Percentiles rank a stretch among this genome's conserved stretches.
phyloP scores from a whole-genome alignment of 768 basidiomycete genomes.

The Rhodosporidiobolus odoratus region DNA sequence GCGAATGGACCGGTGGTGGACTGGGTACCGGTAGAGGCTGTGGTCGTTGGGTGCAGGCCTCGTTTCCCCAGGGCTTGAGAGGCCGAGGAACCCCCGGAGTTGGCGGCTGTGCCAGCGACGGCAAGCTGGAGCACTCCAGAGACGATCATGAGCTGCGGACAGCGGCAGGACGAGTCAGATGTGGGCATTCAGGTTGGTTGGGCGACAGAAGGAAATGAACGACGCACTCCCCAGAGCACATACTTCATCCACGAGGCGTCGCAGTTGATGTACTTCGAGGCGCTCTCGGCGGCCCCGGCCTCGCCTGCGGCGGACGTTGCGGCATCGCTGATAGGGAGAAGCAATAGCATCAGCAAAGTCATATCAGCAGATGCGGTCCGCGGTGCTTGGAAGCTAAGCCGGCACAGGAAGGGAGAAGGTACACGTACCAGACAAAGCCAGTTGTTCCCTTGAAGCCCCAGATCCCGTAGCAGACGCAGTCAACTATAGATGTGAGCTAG shows the following conservation, averaged over 20 bases:
- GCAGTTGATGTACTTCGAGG: background rate
- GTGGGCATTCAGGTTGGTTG: background rate
- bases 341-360: background rate
- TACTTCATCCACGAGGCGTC: slow-evolving; percentile 6
- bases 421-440: background rate
- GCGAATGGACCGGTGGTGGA: no score
- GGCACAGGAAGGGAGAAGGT: background rate
- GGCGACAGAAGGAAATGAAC: background rate
- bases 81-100: background rate
- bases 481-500: background rate
- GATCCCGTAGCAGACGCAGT: background rate
- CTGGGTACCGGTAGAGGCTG: background rate
- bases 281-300: background rate
- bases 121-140: slow-evolving; percentile 13
- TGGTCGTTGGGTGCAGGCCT: background rate
- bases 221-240: slow-evolving; percentile 5
- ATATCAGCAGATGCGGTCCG: background rate
- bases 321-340: background rate
- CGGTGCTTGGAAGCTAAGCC: no score
- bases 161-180: background rate
- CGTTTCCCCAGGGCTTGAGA: slow-evolving; percentile 5
- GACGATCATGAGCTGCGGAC: slow-evolving; percentile 2
- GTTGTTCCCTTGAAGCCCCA: background rate
- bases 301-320: background rate
- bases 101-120: slow-evolving; percentile 3